Conservation (phyloP, 1,284 basidiomycete genomes). For the Clitocybe nebularis region DNA sequence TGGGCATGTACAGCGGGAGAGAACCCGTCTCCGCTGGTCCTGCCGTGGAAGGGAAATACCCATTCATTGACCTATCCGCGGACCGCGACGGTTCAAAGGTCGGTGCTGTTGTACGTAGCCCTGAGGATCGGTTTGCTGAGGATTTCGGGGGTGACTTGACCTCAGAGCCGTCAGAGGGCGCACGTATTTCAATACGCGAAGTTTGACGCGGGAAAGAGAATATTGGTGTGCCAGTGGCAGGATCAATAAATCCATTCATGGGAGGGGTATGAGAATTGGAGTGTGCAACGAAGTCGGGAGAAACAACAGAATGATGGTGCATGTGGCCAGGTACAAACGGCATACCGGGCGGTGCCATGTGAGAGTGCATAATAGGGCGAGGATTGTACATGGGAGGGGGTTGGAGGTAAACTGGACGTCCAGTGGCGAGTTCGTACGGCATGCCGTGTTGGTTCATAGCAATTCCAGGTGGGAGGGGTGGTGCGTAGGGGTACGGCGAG, state of each 20-base stretch:
- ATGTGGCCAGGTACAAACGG: conserved; percentile 54
- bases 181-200: conserved; percentile 70
- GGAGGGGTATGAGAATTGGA: conserved; percentile 51
- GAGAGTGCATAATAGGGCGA: conserved; percentile 54
- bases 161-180: conserved; percentile 39
- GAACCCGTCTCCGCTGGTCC: conserved; percentile 18
- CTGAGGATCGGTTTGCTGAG: conserved; percentile 28
- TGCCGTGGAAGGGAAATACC: conserved; percentile 25
- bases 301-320: conserved; percentile 50
- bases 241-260: conserved; percentile 57
- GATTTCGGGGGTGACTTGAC: conserved; percentile 25
- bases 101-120: conserved; percentile 41
- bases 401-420: conserved; percentile 69
- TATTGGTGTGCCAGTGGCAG: conserved; percentile 56
- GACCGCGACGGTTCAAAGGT: conserved; percentile 41
- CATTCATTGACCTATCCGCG: conserved; percentile 20
- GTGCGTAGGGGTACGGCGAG: conserved; percentile 59
- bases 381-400: conserved; percentile 61
- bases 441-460: conserved; percentile 70
- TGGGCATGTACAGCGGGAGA: conserved; percentile 25
- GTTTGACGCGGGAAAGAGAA: conserved; percentile 72
- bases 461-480: conserved; percentile 68
- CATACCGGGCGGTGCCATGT: conserved; percentile 40
- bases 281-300: conserved; percentile 57
- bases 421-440: conserved; percentile 74